These are phyloP conservation scores for Colletotrichum tabaci DNA, from an alignment of 2,329 filamentous ascomycete genomes.

Conservation along the genomic window DNA sequence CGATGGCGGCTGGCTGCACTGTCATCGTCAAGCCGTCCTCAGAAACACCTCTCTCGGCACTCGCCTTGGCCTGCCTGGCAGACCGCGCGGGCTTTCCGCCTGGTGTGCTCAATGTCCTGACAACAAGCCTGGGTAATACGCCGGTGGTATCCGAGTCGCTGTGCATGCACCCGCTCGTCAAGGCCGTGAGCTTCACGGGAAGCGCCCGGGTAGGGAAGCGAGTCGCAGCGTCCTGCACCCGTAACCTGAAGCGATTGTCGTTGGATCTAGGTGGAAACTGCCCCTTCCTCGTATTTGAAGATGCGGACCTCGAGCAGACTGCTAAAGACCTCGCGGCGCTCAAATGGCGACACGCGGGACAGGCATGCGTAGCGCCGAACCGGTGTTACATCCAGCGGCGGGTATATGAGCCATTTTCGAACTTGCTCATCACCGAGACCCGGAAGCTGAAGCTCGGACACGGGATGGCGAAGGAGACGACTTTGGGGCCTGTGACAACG, in stretches of 20 bases:
- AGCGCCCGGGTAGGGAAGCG: constrained; percentile 78
- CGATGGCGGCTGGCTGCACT: constrained; percentile 80
- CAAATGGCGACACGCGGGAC: constrained; percentile 70
- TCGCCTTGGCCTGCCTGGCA: constrained; percentile 72
- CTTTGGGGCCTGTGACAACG: constrained; percentile 55
- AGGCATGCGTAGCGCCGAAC: constrained; percentile 73
- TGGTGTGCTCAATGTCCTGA: constrained; percentile 81
- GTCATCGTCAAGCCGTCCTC: constrained; percentile 67
- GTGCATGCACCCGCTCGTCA: constrained; percentile 76
- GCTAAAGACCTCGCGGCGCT: constrained; percentile 69
- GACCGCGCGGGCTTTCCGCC: constrained; percentile 82
- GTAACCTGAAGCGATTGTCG: constrained; percentile 75
- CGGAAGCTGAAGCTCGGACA: constrained; percentile 44
- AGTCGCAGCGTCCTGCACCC: constrained; percentile 75
- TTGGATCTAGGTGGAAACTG: constrained; percentile 80
- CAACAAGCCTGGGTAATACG: constrained; percentile 77
- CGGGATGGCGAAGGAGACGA: constrained; percentile 48
- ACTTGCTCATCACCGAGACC: constrained; percentile 54
- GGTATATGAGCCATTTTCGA: constrained; percentile 70
- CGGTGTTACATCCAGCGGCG: constrained; percentile 70
- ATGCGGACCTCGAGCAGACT: constrained; percentile 75
- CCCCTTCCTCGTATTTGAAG: constrained; percentile 75
- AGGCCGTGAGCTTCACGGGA: constrained; percentile 84
- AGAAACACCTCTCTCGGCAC: constrained; percentile 49
- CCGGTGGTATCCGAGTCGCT: constrained; percentile 70